phyloP scores from a whole-genome alignment of 768 basidiomycete genomes.

The Zangia roseola region DNA sequence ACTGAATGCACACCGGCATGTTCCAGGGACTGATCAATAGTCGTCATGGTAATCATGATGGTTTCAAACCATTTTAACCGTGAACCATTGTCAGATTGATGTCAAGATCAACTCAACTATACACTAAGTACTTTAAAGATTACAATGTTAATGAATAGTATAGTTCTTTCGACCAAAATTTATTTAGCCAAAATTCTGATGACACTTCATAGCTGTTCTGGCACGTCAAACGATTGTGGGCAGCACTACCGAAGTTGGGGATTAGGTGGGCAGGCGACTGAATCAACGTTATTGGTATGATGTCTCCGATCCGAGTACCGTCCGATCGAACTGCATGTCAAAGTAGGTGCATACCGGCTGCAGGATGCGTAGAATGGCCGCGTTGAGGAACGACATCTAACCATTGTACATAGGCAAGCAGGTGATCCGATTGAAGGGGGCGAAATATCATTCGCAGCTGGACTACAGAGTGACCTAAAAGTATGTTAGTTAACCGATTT shows the following conservation, averaged over 20 bases:
- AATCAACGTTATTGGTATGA: conserved; percentile 25
- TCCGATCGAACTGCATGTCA: conserved; percentile 11
- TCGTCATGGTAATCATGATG: too few relatives aligned
- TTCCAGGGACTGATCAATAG: too few relatives aligned
- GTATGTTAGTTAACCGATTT: too few relatives aligned
- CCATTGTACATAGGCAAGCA: background rate
- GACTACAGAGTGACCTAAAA: too few relatives aligned
- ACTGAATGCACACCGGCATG: too few relatives aligned
- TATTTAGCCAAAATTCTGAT: conserved; percentile 30
- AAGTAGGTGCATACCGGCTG: conserved; percentile 9
- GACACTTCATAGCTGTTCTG: conserved; percentile 21
- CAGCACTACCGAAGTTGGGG: conserved; percentile 25
- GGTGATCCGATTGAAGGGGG: too few relatives aligned
- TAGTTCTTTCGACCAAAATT: conserved; percentile 33
- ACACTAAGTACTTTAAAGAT: too few relatives aligned
- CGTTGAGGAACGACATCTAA: conserved; percentile 25
- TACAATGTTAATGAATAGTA: conserved; percentile 3
- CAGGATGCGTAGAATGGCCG: too few relatives aligned
- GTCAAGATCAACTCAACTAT: too few relatives aligned
- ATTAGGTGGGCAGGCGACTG: conserved; percentile 24
- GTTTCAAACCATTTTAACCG: too few relatives aligned
- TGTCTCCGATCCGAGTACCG: conserved; percentile 18
- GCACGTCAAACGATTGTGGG: conserved; percentile 20
- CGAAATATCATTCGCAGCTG: too few relatives aligned
- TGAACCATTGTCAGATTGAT: too few relatives aligned